Conservation (phyloP, 495 filamentous ascomycete genomes). For the Hypomontagnella monticulosa region DNA sequence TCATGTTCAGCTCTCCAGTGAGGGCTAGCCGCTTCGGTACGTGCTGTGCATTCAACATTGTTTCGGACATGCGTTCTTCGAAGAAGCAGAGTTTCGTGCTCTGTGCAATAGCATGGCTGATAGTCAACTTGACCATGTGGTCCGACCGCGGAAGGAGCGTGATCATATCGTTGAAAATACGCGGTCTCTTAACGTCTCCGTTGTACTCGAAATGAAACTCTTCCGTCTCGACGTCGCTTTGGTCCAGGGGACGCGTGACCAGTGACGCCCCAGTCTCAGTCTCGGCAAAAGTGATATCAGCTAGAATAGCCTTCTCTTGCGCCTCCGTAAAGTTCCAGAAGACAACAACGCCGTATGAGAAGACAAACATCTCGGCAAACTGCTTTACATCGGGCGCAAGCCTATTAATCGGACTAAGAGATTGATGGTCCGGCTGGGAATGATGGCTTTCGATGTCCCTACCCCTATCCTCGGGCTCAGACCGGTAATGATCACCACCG, state of each 20-base stretch:
- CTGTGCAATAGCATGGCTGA: conserved; percentile 96
- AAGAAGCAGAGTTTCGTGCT: conserved; percentile 98
- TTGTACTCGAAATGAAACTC: conserved; percentile 99
- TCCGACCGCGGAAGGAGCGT: conserved; percentile 87
- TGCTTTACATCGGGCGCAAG: conserved; percentile 70
- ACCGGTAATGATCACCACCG: conserved; percentile 29
- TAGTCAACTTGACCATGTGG: conserved; percentile 98
- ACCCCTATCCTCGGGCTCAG: conserved; percentile 14
- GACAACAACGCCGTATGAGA: conserved; percentile 96
- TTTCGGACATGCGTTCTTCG: conserved; percentile 94
- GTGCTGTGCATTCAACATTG: conserved; percentile 91
- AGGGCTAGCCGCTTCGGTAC: conserved; percentile 88
- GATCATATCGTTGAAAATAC: conserved; percentile 99
- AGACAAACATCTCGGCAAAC: conserved; percentile 97
- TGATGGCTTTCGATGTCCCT: conserved; percentile 34
- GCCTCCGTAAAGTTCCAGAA: conserved; percentile 98
- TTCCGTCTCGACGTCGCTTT: conserved; percentile 95
- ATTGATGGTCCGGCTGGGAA: conserved; percentile 41
- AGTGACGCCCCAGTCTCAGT: conserved; percentile 66
- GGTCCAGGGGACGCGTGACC: conserved; percentile 74
- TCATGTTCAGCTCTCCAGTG: conserved; percentile 91
- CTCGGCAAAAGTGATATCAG: conserved; percentile 91
- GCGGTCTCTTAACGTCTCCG: conserved; percentile 79
- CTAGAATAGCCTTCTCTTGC: conserved; percentile 96
- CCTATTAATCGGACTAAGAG: conserved; percentile 56